A percentile compares a stretch with the other conserved stretches of the same genome.
Evolutionary conservation across 176 grass and related monocot genomes (phyloP).

Genomic region (Hordeum vulgare): DNA sequence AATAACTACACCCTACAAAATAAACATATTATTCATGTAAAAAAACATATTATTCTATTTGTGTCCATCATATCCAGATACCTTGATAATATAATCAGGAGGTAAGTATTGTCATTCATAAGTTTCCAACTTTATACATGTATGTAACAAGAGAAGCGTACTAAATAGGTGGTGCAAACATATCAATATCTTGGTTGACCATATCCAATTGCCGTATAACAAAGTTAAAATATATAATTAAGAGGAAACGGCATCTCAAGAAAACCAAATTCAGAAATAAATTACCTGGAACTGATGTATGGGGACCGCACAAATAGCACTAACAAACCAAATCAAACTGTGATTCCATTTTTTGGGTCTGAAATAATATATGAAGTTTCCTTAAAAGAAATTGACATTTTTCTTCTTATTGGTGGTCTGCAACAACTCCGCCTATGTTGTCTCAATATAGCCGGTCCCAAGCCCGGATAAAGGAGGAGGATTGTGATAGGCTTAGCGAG

Average conservation of each 20-base stretch:
- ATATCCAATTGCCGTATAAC: neutral
- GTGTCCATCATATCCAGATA: no score
- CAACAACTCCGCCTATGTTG: no score
- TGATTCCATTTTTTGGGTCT: neutral
- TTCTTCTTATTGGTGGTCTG: neutral
- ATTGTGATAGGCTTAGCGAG: no score
- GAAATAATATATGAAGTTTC: neutral
- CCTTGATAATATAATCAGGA: no score
- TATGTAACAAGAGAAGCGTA: neutral
- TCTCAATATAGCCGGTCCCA: no score
- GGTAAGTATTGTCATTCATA: neutral
- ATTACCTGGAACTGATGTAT: neutral
- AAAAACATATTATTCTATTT: no score
- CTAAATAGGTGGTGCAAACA: neutral
- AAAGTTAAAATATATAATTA: neutral
- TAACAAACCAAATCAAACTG: neutral
- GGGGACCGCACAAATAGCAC: neutral
- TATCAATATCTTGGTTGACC: neutral
- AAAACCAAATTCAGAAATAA: neutral
- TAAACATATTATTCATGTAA: no score
- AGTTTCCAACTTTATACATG: neutral
- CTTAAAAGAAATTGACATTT: neutral
- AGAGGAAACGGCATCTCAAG: neutral
- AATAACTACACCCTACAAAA: no score
- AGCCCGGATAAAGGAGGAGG: no score